These are phyloP conservation scores for Niveomyces coronatus DNA, from an alignment of 2,329 filamentous ascomycete species.

Conservation along the genomic window DNA sequence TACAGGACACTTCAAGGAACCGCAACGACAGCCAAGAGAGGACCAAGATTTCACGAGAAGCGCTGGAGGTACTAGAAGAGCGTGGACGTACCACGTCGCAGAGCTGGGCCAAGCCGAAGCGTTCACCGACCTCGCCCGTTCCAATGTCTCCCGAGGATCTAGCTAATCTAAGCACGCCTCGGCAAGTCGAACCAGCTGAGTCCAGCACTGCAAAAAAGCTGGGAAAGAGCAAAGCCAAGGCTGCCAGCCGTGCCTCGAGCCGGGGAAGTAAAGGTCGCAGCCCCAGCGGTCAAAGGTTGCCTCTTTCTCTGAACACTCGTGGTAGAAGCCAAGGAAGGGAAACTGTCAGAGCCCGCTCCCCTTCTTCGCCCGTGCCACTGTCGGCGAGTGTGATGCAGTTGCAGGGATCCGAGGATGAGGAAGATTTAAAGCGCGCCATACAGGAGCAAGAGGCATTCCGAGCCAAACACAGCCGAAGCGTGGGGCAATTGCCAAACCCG, in stretches of 20 bases:
- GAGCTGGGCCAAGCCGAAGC: slow-evolving; percentile 63
- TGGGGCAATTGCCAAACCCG: slow-evolving; percentile 30
- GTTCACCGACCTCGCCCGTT: slow-evolving; percentile 83
- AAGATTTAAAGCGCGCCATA: slow-evolving; percentile 44
- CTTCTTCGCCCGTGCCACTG: slow-evolving; percentile 72
- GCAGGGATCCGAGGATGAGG: slow-evolving; percentile 52
- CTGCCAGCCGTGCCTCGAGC: slow-evolving; percentile 38
- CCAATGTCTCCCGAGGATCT: slow-evolving; percentile 91
- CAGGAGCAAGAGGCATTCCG: slow-evolving; percentile 46
- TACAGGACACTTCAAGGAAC: slow-evolving; percentile 30
- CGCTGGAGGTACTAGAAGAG: slow-evolving; percentile 58
- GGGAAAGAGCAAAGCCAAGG: slow-evolving; percentile 21
- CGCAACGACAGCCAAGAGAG: slow-evolving; percentile 39
- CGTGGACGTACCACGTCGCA: slow-evolving; percentile 56
- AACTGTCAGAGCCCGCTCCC: slow-evolving; percentile 54
- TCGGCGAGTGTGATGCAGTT: slow-evolving; percentile 36
- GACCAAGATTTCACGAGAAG: slow-evolving; percentile 45
- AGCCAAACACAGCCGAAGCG: slow-evolving; percentile 42
- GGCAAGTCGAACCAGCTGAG: slow-evolving; percentile 24
- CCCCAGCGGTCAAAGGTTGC: slow-evolving; percentile 31
- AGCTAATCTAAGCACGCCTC: slow-evolving; percentile 47
- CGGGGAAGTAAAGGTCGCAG: slow-evolving; percentile 35
- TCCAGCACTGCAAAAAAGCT: slow-evolving; percentile 36
- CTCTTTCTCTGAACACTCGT: slow-evolving; percentile 38
- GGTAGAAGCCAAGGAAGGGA: slow-evolving; percentile 54